Base-by-base conservation (phyloP, 805 yeast genomes). In the Candida peoriensis region DNA sequence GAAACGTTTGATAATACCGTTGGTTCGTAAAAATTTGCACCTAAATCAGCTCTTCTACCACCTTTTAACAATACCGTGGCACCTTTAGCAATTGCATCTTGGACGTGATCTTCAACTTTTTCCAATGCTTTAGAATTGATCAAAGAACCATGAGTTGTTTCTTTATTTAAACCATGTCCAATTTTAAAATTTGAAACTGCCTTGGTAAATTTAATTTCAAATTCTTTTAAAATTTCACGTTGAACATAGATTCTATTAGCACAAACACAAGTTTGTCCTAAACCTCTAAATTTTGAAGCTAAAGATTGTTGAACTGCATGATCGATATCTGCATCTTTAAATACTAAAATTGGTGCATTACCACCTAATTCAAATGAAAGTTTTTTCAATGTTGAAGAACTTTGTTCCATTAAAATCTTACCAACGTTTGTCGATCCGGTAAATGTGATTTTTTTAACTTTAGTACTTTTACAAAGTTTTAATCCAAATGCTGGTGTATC, bases 251-350 rank as follows among this genome's bases (percentile, higher is more conserved):
- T 44, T 47, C 80, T 63, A 51, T 76, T 75, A 33, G 80, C 78
- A 55, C 80, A 75, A 17, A 76, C 75, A 60, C 85, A 78, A 2
- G 81, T 76, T 52, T 78, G 84, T 24, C 84, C 84, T 50, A 76
- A 60, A 24, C 76, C 66, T 55, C 80, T 67, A 54, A 78, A 76
- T 47, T 76, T 77, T 21, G 78, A 68, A 5, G 72, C 75, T 25
- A 72, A 52, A 1, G 75, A 70, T 40, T 64, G 65, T 17, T 63
- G 68, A 4, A 76, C 78, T 2, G 82, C 81, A 21, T 58, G 53
- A 32, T 76, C 79, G 10, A 78, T 45, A 42, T 74, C 72, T 8
- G 78, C 78, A 50, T 78, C 83, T 20, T 70, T 70, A 48, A 78
- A 77, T 4, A 77, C 75, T 34, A 78, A 66, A 20, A 76, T 64